phyloP scores from a whole-genome alignment of 2,329 filamentous ascomycete species.

The Thyridium curvatum region DNA sequence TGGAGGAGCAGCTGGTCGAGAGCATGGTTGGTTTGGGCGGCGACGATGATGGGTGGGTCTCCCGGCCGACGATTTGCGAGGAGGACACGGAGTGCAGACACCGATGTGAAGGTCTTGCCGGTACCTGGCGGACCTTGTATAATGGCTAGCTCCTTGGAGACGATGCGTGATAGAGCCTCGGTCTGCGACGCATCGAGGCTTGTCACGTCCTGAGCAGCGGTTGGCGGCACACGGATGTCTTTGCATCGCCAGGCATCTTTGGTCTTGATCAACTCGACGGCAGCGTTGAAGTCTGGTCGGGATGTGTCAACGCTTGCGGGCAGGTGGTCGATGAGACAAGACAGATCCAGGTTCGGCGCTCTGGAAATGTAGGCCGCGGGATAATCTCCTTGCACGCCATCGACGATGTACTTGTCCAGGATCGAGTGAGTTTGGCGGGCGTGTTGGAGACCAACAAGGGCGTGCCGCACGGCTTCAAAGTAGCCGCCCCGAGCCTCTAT shows the following conservation, averaged over 20 bases:
- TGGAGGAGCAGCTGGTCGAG: slow-evolving; percentile 73
- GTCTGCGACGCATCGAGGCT: slow-evolving; percentile 67
- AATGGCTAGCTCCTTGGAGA: slow-evolving; percentile 67
- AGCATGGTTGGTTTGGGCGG: slow-evolving; percentile 87
- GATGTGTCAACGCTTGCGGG: slow-evolving; percentile 5
- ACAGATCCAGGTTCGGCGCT: slow-evolving; percentile 23
- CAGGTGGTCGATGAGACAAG: slow-evolving; percentile 20
- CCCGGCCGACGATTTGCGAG: slow-evolving; percentile 48
- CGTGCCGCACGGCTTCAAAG: slow-evolving; percentile 71
- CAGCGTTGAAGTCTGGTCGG: neutral
- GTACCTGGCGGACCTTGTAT: slow-evolving; percentile 76
- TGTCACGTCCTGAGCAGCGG: slow-evolving; percentile 17
- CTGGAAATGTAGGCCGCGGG: slow-evolving; percentile 21
- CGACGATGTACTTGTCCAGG: slow-evolving; percentile 55
- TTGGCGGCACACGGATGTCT: slow-evolving; percentile 12
- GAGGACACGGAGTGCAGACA: slow-evolving; percentile 62
- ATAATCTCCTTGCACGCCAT: slow-evolving; percentile 27
- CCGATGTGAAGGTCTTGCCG: slow-evolving; percentile 76
- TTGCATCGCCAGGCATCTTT: slow-evolving; percentile 7
- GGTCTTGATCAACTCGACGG: neutral
- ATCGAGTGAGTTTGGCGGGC: slow-evolving; percentile 41
- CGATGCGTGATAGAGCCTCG: slow-evolving; percentile 59
- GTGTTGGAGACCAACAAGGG: slow-evolving; percentile 65
- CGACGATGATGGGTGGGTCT: slow-evolving; percentile 67
- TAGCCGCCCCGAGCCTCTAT: slow-evolving; percentile 68